Base-by-base conservation (phyloP, 148 eudicot genomes). In the Pouteria glomerata region DNA sequence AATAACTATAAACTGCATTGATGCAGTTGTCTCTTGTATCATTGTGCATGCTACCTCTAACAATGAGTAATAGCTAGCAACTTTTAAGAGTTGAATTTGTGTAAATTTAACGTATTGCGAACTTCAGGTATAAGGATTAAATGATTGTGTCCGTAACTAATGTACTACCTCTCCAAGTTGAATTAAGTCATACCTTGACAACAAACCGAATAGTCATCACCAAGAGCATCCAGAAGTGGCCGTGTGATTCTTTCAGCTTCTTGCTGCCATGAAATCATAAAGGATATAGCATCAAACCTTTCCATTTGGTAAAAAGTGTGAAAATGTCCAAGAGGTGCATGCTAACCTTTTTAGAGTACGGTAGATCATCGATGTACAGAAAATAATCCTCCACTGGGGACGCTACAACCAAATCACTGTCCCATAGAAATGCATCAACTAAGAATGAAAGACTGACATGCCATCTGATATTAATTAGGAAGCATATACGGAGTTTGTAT, bases 341-440 rank as follows among this genome's bases (percentile, higher is more conserved):
- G 63, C 70, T 33, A 53, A 95, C 99, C 97, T 90, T 89, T 78
- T 84, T 76, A 62, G 87, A 27, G 35, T 13, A 74, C 15, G 90
- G 89, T 74, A 95, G 89, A 83, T 91, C 97, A 72, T 89, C 89
- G 60, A 95, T 80, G 75, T 73, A 84, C 45, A 89, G 78, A 81
- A 95, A 95, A 73, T 95, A 95, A 77, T 95, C 97, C 84, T 91
- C 97, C 68, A 95, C 92, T 29, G 99, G 96, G 41, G 99, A 91
- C 57, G 90, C 88, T 31, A 95, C 97, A 59, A 95, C 97, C 94
- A 95, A 82, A 82, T 95, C 99, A 82, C 99, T 95, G 62, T n/a
- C 37, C 80, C n/a, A 76, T 29, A 60, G 8, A 59, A 78, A 83
- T 65, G 69, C n/a, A 44, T 10, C 34, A 50, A 44, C 44, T 63